Evolutionary conservation across 805 yeast genomes (phyloP).

Genomic region (Yarrowia hollandica): DNA sequence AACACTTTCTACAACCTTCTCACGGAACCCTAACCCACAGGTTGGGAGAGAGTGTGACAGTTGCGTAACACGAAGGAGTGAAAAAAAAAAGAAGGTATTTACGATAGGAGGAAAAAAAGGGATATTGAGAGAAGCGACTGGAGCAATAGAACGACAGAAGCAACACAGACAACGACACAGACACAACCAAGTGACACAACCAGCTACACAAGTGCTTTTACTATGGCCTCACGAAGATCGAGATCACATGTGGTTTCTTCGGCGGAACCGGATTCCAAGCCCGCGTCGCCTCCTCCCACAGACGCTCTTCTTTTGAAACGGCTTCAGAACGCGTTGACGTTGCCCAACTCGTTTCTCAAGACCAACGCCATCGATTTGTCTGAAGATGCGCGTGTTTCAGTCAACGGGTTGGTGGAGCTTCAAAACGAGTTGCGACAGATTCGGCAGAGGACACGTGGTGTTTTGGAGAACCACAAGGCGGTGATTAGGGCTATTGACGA

Average conservation of each 20-base stretch:
- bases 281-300: conserved; percentile 14
- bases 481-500: conserved; percentile 18
- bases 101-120: neutral
- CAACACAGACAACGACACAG: too few relatives aligned
- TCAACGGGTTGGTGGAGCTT: conserved; percentile 19
- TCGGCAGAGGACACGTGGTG: conserved; percentile 11
- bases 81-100: neutral
- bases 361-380: conserved; percentile 16
- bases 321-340: conserved; percentile 10
- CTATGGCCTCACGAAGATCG: neutral
- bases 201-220: neutral
- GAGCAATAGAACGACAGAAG: neutral
- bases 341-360: conserved; percentile 18
- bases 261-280: conserved; percentile 13
- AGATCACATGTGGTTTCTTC: conserved; percentile 8
- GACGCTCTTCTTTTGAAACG: neutral
- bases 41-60: neutral
- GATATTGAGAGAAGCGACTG: neutral
- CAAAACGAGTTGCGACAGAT: conserved; percentile 19
- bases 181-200: neutral
- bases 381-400: conserved; percentile 6
- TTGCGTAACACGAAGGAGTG: neutral
- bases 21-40: conserved; percentile 29
- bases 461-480: conserved; percentile 24
- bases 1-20: conserved; percentile 7